phyloP scores from a whole-genome alignment of 306 rosid species.

The Carpinus viminea region DNA sequence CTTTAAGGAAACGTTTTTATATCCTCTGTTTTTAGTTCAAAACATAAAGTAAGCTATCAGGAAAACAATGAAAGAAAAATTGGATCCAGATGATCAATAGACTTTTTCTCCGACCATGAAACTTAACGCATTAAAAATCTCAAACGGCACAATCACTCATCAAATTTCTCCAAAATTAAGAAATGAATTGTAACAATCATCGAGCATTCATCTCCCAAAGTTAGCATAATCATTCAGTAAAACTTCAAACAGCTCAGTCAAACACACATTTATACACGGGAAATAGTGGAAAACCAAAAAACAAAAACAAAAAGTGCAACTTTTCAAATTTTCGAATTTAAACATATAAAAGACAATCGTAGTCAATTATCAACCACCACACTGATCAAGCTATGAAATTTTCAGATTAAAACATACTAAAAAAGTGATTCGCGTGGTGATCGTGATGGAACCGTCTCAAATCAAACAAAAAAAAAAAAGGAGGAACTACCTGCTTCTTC shows the following conservation, averaged over 20 bases:
- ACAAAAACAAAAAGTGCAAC: not conserved
- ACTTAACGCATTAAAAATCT: not conserved
- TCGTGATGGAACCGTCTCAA: not conserved
- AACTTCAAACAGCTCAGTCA: not conserved
- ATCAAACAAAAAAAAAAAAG: not conserved
- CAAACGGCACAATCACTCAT: not conserved
- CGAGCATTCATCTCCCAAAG: not conserved
- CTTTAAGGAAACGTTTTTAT: not conserved
- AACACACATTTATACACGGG: not conserved
- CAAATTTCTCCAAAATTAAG: not conserved
- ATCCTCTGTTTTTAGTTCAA: not conserved
- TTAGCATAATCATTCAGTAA: not conserved
- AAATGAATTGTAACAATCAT: not conserved
- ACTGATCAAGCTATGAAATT: not conserved
- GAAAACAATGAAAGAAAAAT: not conserved
- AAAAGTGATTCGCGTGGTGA: not conserved
- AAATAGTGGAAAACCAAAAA: not conserved
- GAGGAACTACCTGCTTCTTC: conserved; percentile 53
- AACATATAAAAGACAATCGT: not conserved
- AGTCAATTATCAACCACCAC: not conserved
- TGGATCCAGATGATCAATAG: no score
- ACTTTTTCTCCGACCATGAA: not conserved
- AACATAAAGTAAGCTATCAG: not conserved
- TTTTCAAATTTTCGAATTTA: not conserved
- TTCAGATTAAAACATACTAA: not conserved